Conservation (phyloP, 441 rosid species). For the Gossypium davidsonii region DNA sequence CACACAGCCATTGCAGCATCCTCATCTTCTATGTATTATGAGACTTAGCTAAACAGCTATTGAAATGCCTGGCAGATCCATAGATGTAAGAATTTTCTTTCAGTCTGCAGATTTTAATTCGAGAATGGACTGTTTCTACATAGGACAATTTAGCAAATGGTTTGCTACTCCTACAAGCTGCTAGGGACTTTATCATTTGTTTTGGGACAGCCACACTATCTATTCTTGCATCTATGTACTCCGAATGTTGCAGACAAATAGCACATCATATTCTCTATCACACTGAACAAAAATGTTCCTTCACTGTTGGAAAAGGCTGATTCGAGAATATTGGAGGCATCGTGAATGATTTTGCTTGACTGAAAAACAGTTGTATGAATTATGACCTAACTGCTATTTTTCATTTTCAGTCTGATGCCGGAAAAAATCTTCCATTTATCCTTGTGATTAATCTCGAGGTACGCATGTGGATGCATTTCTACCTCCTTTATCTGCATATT, state of each 20-base stretch:
- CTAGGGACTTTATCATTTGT: neutral
- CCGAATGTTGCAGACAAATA: neutral
- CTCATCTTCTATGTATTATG: neutral
- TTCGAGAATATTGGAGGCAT: conserved; percentile 6
- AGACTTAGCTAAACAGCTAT: neutral
- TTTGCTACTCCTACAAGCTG: neutral
- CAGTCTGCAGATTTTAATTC: neutral
- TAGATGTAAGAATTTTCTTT: neutral
- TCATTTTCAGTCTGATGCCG: conserved; percentile 69
- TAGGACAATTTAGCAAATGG: neutral
- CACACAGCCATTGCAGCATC: neutral
- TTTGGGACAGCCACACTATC: neutral
- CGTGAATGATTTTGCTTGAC: neutral
- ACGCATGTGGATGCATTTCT: conserved; percentile 19
- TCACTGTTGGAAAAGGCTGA: neutral
- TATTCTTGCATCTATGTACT: neutral
- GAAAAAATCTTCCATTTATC: conserved; percentile 86
- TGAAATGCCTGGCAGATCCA: neutral
- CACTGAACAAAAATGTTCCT: neutral
- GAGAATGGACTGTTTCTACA: neutral
- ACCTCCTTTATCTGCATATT: neutral
- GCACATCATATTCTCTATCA: neutral
- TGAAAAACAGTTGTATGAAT: neutral
- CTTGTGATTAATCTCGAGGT: conserved; percentile 93
- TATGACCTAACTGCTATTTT: conserved; percentile 16